Percentiles rank a stretch among this genome's conserved stretches.
These are phyloP conservation scores for Cystofilobasidium capitatum DNA, from an alignment of 768 basidiomycete species.

Conservation along the genomic window DNA sequence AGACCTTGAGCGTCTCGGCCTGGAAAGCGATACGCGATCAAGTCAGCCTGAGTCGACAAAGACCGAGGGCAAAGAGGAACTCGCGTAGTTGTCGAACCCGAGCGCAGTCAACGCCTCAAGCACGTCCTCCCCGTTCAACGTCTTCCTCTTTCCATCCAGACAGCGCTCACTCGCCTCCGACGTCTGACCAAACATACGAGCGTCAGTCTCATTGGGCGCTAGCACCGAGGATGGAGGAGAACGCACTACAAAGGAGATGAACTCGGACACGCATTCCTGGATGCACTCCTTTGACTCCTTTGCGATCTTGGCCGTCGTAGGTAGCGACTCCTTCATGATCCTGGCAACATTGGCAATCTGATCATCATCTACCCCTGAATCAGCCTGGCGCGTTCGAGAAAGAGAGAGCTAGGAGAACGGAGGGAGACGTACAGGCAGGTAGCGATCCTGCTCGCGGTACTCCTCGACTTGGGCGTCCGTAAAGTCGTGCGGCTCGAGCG, in stretches of 20 bases:
- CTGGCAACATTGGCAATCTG: slow-evolving; percentile 97
- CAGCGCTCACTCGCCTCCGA: slow-evolving; percentile 94
- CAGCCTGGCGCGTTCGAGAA: background rate
- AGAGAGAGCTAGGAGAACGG: background rate
- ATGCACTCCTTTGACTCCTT: slow-evolving; percentile 98
- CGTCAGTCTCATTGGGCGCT: background rate
- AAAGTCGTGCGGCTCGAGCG: slow-evolving; percentile 48
- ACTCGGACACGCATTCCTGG: slow-evolving; percentile 77
- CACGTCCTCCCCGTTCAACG: slow-evolving; percentile 95
- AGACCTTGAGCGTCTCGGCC: slow-evolving; percentile 20
- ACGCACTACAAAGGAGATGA: slow-evolving; percentile 79
- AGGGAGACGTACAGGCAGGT: slow-evolving; percentile 59
- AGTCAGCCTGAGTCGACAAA: background rate
- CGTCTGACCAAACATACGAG: slow-evolving; percentile 41
- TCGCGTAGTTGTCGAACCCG: slow-evolving; percentile 46
- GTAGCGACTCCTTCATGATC: slow-evolving; percentile 90
- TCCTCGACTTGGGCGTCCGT: slow-evolving; percentile 90
- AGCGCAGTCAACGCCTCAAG: slow-evolving; percentile 84
- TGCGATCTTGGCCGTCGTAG: slow-evolving; percentile 83
- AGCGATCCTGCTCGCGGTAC: slow-evolving; percentile 89
- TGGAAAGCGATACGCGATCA: no score
- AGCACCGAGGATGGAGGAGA: background rate
- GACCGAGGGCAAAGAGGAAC: background rate
- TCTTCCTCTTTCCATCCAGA: slow-evolving; percentile 89
- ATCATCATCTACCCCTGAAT: background rate